These are phyloP conservation scores for Cylindrodendrum hubeiense DNA, from an alignment of 2,329 filamentous ascomycete species.

Conservation along the genomic window DNA sequence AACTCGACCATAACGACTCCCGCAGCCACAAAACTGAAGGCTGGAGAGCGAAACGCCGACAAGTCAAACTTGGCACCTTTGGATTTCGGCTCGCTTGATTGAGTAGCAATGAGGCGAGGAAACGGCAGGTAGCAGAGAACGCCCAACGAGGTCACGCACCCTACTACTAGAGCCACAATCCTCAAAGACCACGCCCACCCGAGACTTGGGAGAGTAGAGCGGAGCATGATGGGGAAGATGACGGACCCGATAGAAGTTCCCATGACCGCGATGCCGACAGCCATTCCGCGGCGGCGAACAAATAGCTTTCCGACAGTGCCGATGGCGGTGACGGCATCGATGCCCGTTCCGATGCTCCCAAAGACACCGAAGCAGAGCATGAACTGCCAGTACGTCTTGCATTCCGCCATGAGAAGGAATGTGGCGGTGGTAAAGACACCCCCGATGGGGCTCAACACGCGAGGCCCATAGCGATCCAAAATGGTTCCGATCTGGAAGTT, in stretches of 20 bases:
- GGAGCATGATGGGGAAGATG: slow-evolving; percentile 48
- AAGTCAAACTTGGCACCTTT: slow-evolving; percentile 47
- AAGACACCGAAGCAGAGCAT: slow-evolving; percentile 56
- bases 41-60: slow-evolving; percentile 50
- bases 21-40: slow-evolving; percentile 53
- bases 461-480: slow-evolving; percentile 60
- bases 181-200: slow-evolving; percentile 50
- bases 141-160: slow-evolving; percentile 37
- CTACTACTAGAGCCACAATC: slow-evolving; percentile 42
- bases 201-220: slow-evolving; percentile 35
- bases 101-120: slow-evolving; percentile 26
- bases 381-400: slow-evolving; percentile 61
- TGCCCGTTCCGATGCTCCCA: slow-evolving; percentile 54
- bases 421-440: slow-evolving; percentile 49
- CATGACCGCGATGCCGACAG: slow-evolving; percentile 28
- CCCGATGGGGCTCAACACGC: slow-evolving; percentile 51
- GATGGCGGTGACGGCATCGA: slow-evolving; percentile 49
- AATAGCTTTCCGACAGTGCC: slow-evolving; percentile 45
- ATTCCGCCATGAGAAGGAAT: slow-evolving; percentile 59
- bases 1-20: slow-evolving; percentile 59
- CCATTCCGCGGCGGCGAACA: slow-evolving; percentile 25
- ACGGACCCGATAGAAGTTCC: slow-evolving; percentile 43
- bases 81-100: neutral
- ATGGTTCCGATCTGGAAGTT: slow-evolving; percentile 60
- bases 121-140: slow-evolving; percentile 50